phyloP scores from a whole-genome alignment of 495 filamentous ascomycete species.

The Bathelium albidoporum region DNA sequence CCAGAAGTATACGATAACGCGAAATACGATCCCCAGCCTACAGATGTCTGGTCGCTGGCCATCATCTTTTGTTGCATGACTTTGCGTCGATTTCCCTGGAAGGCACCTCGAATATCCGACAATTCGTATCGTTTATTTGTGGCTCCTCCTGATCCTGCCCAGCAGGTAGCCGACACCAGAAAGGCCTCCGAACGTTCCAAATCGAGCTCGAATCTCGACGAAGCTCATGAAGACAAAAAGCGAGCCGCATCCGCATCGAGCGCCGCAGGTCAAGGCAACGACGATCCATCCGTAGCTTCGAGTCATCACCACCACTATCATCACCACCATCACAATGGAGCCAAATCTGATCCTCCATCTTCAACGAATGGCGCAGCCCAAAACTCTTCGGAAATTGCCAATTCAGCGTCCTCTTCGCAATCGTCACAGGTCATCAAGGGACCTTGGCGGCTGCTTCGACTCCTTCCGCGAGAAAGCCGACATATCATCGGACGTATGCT shows the following conservation, averaged over 20 bases:
- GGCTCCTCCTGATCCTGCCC: slow-evolving; percentile 50
- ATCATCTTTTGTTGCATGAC: slow-evolving; percentile 99
- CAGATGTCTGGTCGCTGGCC: slow-evolving; percentile 95
- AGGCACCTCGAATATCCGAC: slow-evolving; percentile 81
- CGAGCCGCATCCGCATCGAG: background rate
- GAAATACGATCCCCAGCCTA: slow-evolving; percentile 88
- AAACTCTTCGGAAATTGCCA: background rate
- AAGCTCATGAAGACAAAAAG: background rate
- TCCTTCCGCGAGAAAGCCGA: slow-evolving; percentile 81
- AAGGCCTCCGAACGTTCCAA: background rate
- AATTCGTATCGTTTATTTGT: slow-evolving; percentile 93
- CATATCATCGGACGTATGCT: slow-evolving; percentile 90
- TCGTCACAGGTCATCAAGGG: slow-evolving; percentile 71
- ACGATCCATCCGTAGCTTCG: background rate
- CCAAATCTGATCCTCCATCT: slow-evolving; percentile 18
- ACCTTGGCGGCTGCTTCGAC: slow-evolving; percentile 83
- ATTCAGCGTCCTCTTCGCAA: slow-evolving; percentile 8
- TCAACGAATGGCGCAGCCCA: background rate
- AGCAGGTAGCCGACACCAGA: slow-evolving; percentile 6
- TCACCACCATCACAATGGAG: slow-evolving; percentile 17
- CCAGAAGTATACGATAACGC: slow-evolving; percentile 93
- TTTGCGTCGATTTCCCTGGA: slow-evolving; percentile 92
- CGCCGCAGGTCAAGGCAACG: background rate
- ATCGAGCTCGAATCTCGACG: background rate
- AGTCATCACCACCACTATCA: slow-evolving; percentile 20